Conservation (phyloP, 257 asterid species). For the Solanum sitiens region DNA sequence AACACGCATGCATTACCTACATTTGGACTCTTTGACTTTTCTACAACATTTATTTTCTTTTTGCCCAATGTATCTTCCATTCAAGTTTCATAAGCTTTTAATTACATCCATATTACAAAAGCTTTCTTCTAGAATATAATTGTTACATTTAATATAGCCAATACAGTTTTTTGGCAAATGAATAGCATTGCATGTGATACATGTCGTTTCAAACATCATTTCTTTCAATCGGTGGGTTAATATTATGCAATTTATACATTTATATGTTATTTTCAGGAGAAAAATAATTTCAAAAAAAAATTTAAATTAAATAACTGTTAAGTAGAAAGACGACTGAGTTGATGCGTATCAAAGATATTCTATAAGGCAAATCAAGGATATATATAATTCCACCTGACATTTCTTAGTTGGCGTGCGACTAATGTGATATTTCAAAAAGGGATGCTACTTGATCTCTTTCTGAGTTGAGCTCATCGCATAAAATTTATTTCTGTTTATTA, state of each 20-base stretch:
- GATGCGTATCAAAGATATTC: no score
- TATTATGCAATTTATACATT: neutral
- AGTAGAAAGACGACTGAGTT: no score
- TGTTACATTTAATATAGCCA: neutral
- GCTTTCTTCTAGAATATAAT: neutral
- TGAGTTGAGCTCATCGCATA: accelerated
- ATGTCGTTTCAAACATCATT: neutral
- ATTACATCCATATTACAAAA: neutral
- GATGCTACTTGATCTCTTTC: neutral
- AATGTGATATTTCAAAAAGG: neutral
- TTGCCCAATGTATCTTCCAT: neutral
- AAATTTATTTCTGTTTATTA: no score
- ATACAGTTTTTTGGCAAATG: neutral
- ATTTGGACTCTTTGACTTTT: neutral
- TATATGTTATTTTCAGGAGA: neutral
- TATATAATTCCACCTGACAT: no score
- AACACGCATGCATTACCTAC: neutral
- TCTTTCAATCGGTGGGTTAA: neutral
- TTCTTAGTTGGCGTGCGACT: neutral
- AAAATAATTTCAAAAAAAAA: neutral
- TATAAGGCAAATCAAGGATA: neutral
- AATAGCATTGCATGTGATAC: neutral
- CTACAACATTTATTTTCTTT: neutral
- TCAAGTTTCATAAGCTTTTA: neutral
- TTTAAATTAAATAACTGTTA: neutral